phyloP scores from a whole-genome alignment of 2,329 filamentous ascomycete genomes.

The Fusarium praegraminearum region DNA sequence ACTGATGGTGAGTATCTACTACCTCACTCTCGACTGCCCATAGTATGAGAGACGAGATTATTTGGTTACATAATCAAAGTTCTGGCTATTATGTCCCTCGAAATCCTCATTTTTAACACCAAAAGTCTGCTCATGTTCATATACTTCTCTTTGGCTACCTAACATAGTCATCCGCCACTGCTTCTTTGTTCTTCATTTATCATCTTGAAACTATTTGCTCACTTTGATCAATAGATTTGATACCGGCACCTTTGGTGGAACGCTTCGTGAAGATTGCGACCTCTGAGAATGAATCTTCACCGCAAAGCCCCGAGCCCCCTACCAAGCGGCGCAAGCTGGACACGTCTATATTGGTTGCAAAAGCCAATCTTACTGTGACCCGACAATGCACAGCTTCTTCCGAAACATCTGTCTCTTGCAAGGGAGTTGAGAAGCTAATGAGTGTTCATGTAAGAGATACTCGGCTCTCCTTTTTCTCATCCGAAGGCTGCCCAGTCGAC shows the following conservation, averaged over 20 bases:
- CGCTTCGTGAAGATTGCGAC: constrained; percentile 41
- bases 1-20: constrained; percentile 43
- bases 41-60: neutral
- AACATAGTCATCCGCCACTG: neutral
- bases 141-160: neutral
- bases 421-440: constrained; percentile 42
- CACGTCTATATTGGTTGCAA: constrained; percentile 36
- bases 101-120: neutral
- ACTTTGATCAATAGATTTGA: constrained; percentile 36
- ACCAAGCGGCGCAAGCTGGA: constrained; percentile 51
- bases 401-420: constrained; percentile 16
- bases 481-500: constrained; percentile 14
- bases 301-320: constrained; percentile 36
- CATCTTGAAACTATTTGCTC: neutral
- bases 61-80: neutral
- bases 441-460: constrained; percentile 22
- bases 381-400: constrained; percentile 41
- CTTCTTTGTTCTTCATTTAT: neutral
- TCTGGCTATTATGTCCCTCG: neutral
- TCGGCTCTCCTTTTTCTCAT: constrained; percentile 37
- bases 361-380: constrained; percentile 44
- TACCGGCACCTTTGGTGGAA: constrained; percentile 44
- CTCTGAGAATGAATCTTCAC: constrained; percentile 10
- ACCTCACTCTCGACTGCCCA: neutral
- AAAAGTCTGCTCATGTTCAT: neutral